A percentile compares a stretch with the other conserved stretches of the same genome.
These are phyloP conservation scores for Nitzschia sp. DNA, from an alignment of 108 stramenopile species.

Conservation along the genomic window DNA sequence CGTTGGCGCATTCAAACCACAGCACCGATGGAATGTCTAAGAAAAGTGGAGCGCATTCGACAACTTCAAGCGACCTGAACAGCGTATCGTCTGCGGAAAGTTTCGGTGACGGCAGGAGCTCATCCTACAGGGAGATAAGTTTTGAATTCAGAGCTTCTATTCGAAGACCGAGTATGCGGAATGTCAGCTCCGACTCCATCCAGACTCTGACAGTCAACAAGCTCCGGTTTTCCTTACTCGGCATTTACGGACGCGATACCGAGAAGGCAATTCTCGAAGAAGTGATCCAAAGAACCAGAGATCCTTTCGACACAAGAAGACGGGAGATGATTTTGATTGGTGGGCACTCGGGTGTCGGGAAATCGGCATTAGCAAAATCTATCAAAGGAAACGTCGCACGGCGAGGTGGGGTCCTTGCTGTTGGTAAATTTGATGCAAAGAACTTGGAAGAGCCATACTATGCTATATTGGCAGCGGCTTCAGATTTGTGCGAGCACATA, in stretches of 20 bases:
- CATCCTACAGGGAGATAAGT: neutral
- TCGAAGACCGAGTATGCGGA: neutral
- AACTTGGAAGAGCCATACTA: neutral
- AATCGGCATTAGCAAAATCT: neutral
- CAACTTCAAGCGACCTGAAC: too few species aligned
- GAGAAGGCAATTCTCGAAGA: neutral
- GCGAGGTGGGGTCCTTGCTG: neutral
- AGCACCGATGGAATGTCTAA: slow-evolving; percentile 1
- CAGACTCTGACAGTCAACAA: neutral
- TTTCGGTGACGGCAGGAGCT: neutral
- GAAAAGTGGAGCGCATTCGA: too few species aligned
- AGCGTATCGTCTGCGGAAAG: neutral
- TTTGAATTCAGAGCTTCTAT: neutral
- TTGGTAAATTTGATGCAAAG: neutral
- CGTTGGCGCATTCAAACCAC: too few species aligned
- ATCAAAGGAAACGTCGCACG: neutral
- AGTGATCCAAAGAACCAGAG: neutral
- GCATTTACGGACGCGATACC: neutral
- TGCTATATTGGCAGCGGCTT: neutral
- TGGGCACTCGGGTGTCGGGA: neutral
- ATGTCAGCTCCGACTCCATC: neutral
- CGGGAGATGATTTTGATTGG: neutral
- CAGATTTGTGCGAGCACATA: neutral
- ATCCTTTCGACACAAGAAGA: neutral
- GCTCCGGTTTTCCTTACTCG: neutral